A percentile compares a stretch with the other conserved stretches of the same genome.
Conservation (phyloP, 257 asterid species). For the Solanum verrucosum region DNA sequence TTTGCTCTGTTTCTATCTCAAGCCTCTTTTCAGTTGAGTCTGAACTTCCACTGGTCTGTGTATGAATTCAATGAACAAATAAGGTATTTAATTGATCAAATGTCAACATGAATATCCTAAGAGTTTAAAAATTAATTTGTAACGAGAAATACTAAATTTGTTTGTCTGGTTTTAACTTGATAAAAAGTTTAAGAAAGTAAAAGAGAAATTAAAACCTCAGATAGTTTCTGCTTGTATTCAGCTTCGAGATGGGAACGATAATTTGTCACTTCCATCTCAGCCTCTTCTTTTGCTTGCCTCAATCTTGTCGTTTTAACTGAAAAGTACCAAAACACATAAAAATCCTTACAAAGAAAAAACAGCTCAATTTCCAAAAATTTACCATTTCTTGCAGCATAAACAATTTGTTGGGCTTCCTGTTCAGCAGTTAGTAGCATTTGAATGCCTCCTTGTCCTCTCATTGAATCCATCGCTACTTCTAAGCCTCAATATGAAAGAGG, state of each 20-base stretch:
- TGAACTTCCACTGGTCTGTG: constrained; percentile 56
- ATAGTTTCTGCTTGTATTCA: constrained; percentile 50
- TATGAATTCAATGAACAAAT: neutral
- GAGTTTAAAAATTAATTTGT: neutral
- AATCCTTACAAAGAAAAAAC: neutral
- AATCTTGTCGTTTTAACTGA: constrained; percentile 62
- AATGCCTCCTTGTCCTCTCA: constrained; percentile 84
- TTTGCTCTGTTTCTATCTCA: constrained; percentile 52
- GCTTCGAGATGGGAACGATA: constrained; percentile 58
- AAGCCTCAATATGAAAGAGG: neutral
- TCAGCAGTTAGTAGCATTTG: constrained; percentile 88
- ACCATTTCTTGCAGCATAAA: constrained; percentile 71
- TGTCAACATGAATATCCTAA: neutral
- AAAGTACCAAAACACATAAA: neutral
- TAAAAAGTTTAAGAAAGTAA: neutral
- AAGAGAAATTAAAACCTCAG: constrained; percentile 37
- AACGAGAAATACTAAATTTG: neutral
- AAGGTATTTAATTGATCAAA: neutral
- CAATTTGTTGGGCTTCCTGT: constrained; percentile 87
- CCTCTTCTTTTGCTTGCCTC: constrained; percentile 84
- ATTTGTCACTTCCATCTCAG: constrained; percentile 52
- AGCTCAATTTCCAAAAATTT: neutral
- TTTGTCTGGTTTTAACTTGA: neutral
- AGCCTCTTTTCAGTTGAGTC: constrained; percentile 63
- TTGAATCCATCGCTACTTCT: constrained; percentile 46